phyloP scores from a whole-genome alignment of 768 basidiomycete genomes.

The Pleurotus djamor region DNA sequence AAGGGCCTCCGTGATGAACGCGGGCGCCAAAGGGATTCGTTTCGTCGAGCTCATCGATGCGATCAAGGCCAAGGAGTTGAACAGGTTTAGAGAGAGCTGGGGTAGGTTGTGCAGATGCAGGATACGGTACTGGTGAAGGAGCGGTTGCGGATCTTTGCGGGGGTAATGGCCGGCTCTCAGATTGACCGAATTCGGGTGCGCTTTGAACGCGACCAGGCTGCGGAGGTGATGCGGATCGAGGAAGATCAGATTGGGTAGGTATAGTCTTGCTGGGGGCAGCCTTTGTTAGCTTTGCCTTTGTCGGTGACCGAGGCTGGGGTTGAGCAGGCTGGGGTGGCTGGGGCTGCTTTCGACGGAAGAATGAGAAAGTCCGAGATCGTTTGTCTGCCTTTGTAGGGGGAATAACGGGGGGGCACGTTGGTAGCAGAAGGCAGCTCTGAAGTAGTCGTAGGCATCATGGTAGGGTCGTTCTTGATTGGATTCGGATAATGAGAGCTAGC shows the following conservation, averaged over 20 bases:
- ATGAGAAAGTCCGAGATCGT: neutral
- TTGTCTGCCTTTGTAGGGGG: neutral
- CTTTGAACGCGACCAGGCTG: conserved; percentile 12
- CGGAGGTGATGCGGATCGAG: conserved; percentile 4
- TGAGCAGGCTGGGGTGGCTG: neutral
- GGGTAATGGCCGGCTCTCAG: conserved; percentile 14
- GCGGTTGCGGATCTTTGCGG: conserved; percentile 20
- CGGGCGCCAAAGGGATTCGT: conserved; percentile 63
- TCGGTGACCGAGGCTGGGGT: neutral
- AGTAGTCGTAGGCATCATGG: neutral
- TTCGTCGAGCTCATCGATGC: conserved; percentile 79
- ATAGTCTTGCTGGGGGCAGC: neutral
- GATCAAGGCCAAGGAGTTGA: conserved; percentile 45
- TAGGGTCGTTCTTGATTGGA: neutral
- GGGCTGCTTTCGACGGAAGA: conserved; percentile 3
- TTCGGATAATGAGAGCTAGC: neutral
- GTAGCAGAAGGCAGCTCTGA: neutral
- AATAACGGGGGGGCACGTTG: no score
- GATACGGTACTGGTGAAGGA: neutral
- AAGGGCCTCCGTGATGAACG: conserved; percentile 74
- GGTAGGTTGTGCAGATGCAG: neutral
- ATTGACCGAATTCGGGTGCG: conserved; percentile 12
- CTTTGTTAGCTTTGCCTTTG: neutral
- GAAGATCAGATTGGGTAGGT: neutral
- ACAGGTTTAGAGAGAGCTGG: neutral